A percentile compares a stretch with the other conserved stretches of the same genome.
Evolutionary conservation across 2,329 filamentous ascomycete species (phyloP).

Genomic region (Capronia americana): DNA sequence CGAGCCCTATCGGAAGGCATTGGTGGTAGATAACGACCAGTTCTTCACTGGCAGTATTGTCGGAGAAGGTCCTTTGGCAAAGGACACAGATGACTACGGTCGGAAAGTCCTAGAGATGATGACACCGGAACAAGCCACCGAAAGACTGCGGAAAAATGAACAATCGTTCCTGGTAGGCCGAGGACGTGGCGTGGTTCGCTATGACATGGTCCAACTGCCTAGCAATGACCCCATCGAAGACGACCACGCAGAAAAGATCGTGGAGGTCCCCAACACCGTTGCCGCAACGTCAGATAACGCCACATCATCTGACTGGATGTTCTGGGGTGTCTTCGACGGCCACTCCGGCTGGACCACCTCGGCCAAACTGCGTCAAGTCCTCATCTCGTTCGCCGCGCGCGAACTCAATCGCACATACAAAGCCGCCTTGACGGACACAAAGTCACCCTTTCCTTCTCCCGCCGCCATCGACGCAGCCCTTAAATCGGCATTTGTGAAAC

Average conservation of each 20-base stretch:
- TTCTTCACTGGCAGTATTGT: constrained; percentile 87
- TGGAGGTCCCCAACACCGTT: constrained; percentile 75
- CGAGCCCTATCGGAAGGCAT: constrained; percentile 67
- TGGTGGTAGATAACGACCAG: constrained; percentile 89
- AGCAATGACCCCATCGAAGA: constrained; percentile 99
- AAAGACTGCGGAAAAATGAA: constrained; percentile 86
- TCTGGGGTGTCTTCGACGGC: constrained; percentile 98
- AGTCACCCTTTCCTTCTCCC: constrained; percentile 69
- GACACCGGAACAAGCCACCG: constrained; percentile 89
- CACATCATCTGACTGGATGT: constrained; percentile 87
- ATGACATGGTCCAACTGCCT: constrained; percentile 91
- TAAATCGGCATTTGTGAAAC: constrained; percentile 84
- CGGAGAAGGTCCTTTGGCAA: constrained; percentile 84
- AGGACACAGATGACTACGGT: constrained; percentile 83
- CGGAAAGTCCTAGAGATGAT: constrained; percentile 93
- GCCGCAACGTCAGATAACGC: constrained; percentile 61
- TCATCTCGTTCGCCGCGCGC: constrained; percentile 90
- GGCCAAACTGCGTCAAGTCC: constrained; percentile 87
- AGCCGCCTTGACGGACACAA: constrained; percentile 64
- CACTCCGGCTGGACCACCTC: constrained; percentile 98
- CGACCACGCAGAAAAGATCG: constrained; percentile 97
- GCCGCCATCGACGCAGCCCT: constrained; percentile 89
- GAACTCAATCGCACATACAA: constrained; percentile 94
- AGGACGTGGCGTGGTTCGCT: constrained; percentile 88
- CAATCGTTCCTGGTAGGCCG: constrained; percentile 89